Base-by-base conservation (phyloP, 305 asterid species). In the Plantago lanceolata region DNA sequence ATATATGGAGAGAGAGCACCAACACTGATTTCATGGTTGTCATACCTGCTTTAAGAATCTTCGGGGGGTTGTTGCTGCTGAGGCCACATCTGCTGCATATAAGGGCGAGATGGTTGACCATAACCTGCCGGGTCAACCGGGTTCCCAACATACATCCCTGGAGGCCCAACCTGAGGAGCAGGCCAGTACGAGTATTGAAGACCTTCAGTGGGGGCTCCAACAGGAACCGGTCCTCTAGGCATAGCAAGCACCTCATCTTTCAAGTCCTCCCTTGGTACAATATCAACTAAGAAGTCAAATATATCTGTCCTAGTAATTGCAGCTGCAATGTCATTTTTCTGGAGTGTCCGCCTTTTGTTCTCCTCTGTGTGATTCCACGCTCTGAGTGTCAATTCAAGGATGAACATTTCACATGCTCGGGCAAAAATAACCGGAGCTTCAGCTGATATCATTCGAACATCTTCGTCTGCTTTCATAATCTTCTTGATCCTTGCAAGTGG, bases 341-440 rank as follows among this genome's bases (percentile, higher is more conserved):
- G 98, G 40, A 91, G 90, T 0, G 98, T 88, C 78, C 96, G 80
- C 85, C 98, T 84, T 64, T 91, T 91, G 81, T 91, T 91, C 82
- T 91, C 98, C 84, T 91, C 98, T 0, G 98, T 91, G 77, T 88
- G 95, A 60, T 83, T 91, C 98, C 96, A 91, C 1, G 98, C 89
- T 17, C 94, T 90, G 63, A 88, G 67, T 1, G 96, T 91, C 71
- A 91, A 67, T 72, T 91, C 98, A n/a, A 91, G 95, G 59, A 91
- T 88, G 74, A 91, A 91, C 96, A 91, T 88, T 68, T 91, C 98
- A 61, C 98, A 91, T 53, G 98, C 98, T 15, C 94, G 85, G 17
- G 98, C 96, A 28, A 88, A 91, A 70, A 91, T 76, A 6, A 91
- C 96, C 0, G 96, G 98, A 5, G 98, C 96, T 71, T 91, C 98